phyloP scores from a whole-genome alignment of 495 filamentous ascomycete genomes.

The Penicillium steckii region DNA sequence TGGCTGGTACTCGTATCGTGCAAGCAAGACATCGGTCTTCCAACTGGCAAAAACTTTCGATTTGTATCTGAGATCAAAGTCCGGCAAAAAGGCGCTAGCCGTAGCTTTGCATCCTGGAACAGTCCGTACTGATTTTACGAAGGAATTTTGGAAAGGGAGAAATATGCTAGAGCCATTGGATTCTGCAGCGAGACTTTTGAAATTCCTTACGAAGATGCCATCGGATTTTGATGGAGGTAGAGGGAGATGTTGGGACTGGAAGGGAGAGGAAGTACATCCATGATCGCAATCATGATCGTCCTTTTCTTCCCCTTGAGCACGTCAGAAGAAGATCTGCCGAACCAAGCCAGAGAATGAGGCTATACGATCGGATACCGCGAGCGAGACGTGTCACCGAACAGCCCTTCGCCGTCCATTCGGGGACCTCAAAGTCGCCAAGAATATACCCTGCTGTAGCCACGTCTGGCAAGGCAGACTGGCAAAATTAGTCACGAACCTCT shows the following conservation, averaged over 20 bases:
- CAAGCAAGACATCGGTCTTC: slow-evolving; percentile 71
- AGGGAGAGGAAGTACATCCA: slow-evolving; percentile 66
- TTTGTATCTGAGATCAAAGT: slow-evolving; percentile 54
- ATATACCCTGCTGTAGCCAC: too few species aligned
- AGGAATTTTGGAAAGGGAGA: slow-evolving; percentile 65
- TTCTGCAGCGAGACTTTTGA: slow-evolving; percentile 58
- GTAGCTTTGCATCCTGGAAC: slow-evolving; percentile 82
- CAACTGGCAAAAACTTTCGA: slow-evolving; percentile 71
- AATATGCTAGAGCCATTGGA: slow-evolving; percentile 60
- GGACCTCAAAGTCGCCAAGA: not conserved
- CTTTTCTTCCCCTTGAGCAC: too few species aligned
- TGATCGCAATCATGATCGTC: too few species aligned
- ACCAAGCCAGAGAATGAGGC: too few species aligned
- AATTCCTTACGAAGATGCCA: slow-evolving; percentile 46
- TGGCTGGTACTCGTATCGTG: slow-evolving; percentile 76
- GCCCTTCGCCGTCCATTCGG: not conserved
- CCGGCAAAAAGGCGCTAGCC: slow-evolving; percentile 59
- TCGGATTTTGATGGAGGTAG: slow-evolving; percentile 45
- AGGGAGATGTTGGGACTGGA: slow-evolving; percentile 77
- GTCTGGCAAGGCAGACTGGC: not conserved
- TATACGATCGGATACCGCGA: not conserved
- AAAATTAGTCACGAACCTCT: not conserved
- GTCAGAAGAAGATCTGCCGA: too few species aligned
- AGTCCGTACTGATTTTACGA: slow-evolving; percentile 71
- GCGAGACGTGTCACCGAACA: too few species aligned